A percentile compares a stretch with the other conserved stretches of the same genome.
These are phyloP conservation scores for Eucalyptus tenuipes DNA, from an alignment of 345 rosid species.

Conservation along the genomic window DNA sequence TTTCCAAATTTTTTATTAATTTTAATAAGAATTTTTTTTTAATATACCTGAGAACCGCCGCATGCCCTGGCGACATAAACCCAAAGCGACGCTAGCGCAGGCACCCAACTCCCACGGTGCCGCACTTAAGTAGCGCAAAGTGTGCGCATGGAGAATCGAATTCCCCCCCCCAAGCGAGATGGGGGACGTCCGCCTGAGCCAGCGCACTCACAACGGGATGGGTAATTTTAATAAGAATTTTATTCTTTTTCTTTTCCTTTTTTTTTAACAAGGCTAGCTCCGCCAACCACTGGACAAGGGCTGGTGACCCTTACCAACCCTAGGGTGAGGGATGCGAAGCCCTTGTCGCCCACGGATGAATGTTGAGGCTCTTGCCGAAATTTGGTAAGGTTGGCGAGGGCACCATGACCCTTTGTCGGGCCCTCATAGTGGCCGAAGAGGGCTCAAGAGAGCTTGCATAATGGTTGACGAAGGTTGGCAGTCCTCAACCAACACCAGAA, in stretches of 20 bases:
- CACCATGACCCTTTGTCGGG: neutral
- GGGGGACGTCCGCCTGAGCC: no score
- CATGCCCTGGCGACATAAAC: no score
- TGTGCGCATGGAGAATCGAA: no score
- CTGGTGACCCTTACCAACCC: neutral
- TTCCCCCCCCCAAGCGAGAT: no score
- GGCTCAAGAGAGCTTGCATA: neutral
- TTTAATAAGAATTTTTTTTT: no score
- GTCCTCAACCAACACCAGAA: fast-evolving
- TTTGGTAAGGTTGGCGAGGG: neutral
- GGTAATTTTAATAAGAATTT: no score
- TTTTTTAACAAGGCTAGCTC: neutral
- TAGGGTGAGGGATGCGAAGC: neutral
- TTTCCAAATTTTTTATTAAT: neutral
- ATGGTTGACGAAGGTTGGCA: fast-evolving
- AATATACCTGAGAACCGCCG: no score
- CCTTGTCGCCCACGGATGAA: fast-evolving
- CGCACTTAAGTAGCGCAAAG: no score
- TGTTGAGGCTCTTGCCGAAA: neutral
- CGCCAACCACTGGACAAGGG: neutral
- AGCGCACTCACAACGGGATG: no score
- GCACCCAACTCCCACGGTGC: no score
- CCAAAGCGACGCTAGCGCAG: no score
- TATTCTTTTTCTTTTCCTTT: fast-evolving
- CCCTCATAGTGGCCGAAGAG: fast-evolving